phyloP scores from a whole-genome alignment of 306 rosid species.

The Senna tora region DNA sequence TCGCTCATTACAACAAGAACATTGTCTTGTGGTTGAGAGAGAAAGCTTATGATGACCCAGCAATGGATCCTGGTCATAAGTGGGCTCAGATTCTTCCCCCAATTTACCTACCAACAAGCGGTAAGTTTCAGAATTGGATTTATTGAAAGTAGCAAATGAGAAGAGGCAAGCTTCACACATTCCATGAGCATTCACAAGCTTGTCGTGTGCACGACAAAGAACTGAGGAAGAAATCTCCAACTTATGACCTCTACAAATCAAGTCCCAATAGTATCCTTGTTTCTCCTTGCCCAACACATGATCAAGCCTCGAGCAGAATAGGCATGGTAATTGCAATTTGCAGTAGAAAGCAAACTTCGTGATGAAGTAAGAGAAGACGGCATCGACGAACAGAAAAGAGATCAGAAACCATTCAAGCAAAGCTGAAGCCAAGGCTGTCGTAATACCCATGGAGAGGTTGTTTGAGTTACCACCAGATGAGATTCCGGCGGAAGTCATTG shows the following conservation, averaged over 20 bases:
- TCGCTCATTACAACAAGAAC: slow-evolving; percentile 73
- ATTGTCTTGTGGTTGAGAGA: slow-evolving; percentile 32
- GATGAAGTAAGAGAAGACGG: slow-evolving; percentile 66
- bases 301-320: slow-evolving; percentile 93
- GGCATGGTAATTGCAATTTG: slow-evolving; percentile 71
- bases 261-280: slow-evolving; percentile 61
- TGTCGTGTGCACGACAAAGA: slow-evolving; percentile 68
- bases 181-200: slow-evolving; percentile 77
- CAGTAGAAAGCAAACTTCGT: slow-evolving; percentile 70
- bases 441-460: slow-evolving; percentile 31
- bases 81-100: slow-evolving; percentile 52
- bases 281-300: slow-evolving; percentile 71
- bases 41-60: slow-evolving; percentile 40
- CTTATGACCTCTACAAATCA: slow-evolving; percentile 79
- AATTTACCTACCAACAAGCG: slow-evolving; percentile 64
- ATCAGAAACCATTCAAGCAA: slow-evolving; percentile 85
- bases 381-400: slow-evolving; percentile 60
- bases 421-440: slow-evolving; percentile 62
- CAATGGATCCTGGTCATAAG: slow-evolving; percentile 56
- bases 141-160: slow-evolving; percentile 63
- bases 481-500: slow-evolving; percentile 48
- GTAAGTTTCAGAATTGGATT: slow-evolving; percentile 62
- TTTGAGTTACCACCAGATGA: slow-evolving; percentile 47
- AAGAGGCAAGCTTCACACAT: slow-evolving; percentile 77
- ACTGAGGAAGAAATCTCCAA: slow-evolving; percentile 73